A percentile compares a stretch with the other conserved stretches of the same genome.
phyloP scores from a whole-genome alignment of 305 asterid genomes.

The Fraxinus xanthoxyloides region DNA sequence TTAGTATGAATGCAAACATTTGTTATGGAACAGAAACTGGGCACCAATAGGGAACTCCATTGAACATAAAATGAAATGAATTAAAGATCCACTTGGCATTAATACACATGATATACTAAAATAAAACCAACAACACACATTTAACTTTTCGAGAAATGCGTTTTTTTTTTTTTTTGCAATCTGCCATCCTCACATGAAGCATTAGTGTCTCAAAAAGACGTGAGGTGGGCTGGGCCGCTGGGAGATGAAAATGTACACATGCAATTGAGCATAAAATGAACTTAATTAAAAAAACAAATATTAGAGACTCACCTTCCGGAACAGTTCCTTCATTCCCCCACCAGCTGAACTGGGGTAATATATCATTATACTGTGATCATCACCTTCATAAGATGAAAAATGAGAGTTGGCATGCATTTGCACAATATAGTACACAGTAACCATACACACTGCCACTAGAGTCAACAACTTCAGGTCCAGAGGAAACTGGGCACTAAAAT shows the following conservation, averaged over 20 bases:
- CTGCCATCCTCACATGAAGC: not conserved
- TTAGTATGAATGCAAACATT: not conserved
- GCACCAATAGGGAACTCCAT: not conserved
- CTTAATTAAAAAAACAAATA: conserved; percentile 9
- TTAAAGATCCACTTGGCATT: not conserved
- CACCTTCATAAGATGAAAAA: conserved; percentile 64
- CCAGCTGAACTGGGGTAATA: conserved; percentile 99
- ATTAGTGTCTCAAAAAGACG: conserved; percentile 12
- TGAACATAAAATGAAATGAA: not conserved
- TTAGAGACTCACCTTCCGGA: conserved; percentile 70
- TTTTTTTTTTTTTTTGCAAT: not conserved
- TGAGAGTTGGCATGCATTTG: conserved; percentile 28
- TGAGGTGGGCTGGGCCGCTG: not conserved
- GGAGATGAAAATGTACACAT: conserved; percentile 16
- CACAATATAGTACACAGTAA: not conserved
- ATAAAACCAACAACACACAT: not conserved
- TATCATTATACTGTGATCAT: conserved; percentile 96
- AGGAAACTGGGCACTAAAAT: not conserved
- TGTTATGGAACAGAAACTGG: not conserved
- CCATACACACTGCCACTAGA: not conserved
- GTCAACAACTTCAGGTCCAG: not conserved
- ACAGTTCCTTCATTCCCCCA: conserved; percentile 97
- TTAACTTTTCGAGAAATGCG: not conserved
- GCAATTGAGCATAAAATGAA: not conserved
- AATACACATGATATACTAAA: not conserved